Conservation (phyloP, 78 protist genomes). For the slime mould (Dictyostelium discoideum) region dicty_2.7 NC_007088.5:1919501-1920000, state of each 20-base stretch:
- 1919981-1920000: too few relatives aligned
- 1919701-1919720: not conserved
- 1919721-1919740: not conserved
- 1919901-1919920: too few relatives aligned
- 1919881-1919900: too few relatives aligned
- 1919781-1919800: constrained; percentile 12
- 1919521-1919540: not conserved
- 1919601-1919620: not conserved
- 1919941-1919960: too few relatives aligned
- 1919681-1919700: not conserved
- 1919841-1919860: too few relatives aligned
- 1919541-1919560: not conserved
- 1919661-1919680: not conserved
- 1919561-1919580: not conserved
- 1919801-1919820: not conserved
- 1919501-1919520: not conserved
- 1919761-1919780: not conserved
- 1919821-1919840: not conserved
- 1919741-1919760: not conserved
- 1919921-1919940: too few relatives aligned
- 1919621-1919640: not conserved
- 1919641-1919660: not conserved
- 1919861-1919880: too few relatives aligned
- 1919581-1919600: constrained; percentile 2
- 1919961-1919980: too few relatives aligned